Evolutionary conservation across 2,329 filamentous ascomycete genomes (phyloP), one percentile per base, ranked within the genome.

Genomic region (Colletotrichum aenigma): DNA sequence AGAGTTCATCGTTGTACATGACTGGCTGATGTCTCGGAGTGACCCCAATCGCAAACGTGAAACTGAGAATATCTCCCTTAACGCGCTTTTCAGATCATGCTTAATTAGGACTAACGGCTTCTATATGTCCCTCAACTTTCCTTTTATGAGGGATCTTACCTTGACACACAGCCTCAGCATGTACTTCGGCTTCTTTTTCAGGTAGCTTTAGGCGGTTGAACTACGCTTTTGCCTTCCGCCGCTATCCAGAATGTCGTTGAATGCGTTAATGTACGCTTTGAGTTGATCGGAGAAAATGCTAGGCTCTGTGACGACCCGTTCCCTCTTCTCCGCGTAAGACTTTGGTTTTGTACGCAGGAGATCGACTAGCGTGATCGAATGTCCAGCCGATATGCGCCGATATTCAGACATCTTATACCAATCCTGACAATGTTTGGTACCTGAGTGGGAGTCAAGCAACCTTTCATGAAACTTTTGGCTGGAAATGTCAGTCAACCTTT

Each of bases 41-140:
- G 8, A 43, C 16, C 18, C 4, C 1, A 43, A 10, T n/a, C 8
- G 18, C 16, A 43, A 43, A 43, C 38, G 15, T 38, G 36, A 43
- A 43, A n/a, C 0, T n/a, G 0, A 1, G 38, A 43, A 43, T 0
- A 18, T n/a, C 38, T 43, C 16, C 9, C 38, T 43, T 1, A 3
- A 43, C 16, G 9, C 18, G 0, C 38, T 0, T 43, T 3, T n/a
- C 2, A 43, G 38, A 43, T 1, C 9, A 2, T n/a, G 18, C 1
- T 43, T 43, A 3, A n/a, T 3, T 3, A 1, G 8, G 5, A n/a
- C 16, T 1, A 1, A 43, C 38, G 1, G 38, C 18, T 43, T 43
- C 38, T 1, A 43, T 1, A 43, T 43, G 18, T 43, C 38, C 18
- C 9, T 2, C 18, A 2, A n/a, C 18, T n/a, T 43, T 18, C 38